Evolutionary conservation across 768 basidiomycete species (phyloP).

Genomic region (Tylopilus balloui): DNA sequence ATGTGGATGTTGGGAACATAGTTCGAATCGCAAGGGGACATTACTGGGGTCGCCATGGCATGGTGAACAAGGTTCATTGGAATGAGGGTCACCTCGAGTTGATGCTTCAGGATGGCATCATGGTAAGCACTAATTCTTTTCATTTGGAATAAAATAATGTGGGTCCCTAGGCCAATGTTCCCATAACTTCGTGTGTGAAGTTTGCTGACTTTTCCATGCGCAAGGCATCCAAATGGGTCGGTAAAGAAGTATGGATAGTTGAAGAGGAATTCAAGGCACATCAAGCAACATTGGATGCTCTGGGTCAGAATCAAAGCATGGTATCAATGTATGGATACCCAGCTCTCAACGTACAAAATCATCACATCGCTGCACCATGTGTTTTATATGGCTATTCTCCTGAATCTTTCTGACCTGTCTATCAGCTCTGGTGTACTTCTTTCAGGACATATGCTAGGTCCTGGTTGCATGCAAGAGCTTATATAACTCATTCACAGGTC

Average conservation of each 20-base stretch:
- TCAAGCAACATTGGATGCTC: neutral
- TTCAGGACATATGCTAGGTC: neutral
- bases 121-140: neutral
- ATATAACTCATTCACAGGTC: neutral
- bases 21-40: neutral
- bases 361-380: neutral
- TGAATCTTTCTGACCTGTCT: neutral
- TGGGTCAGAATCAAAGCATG: neutral
- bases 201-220: neutral
- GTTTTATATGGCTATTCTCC: neutral
- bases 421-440: neutral
- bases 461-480: neutral
- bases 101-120: neutral
- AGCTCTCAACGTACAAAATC: neutral
- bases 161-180: neutral
- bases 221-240: neutral
- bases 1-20: neutral
- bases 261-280: neutral
- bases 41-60: neutral
- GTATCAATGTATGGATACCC: neutral
- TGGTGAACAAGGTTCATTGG: neutral
- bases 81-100: neutral
- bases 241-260: neutral
- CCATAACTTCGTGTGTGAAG: neutral
- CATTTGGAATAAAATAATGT: neutral